phyloP scores from a whole-genome alignment of 345 rosid species.

The Hibiscus trionum region DNA sequence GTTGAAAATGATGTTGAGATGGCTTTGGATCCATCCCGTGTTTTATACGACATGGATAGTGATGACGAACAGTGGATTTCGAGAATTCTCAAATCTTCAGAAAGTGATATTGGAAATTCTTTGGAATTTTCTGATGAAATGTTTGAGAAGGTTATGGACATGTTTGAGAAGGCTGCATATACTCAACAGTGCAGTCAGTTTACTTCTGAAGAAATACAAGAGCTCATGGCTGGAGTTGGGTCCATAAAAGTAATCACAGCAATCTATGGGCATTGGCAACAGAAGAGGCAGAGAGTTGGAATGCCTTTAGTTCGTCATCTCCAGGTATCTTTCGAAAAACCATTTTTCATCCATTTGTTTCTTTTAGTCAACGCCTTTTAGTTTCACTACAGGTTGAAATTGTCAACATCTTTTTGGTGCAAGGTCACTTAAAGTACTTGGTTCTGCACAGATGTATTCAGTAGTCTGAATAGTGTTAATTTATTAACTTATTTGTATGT shows the following conservation, averaged over 20 bases:
- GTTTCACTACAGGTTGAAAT: neutral
- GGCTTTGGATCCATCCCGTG: conserved; percentile 72
- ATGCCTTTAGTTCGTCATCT: conserved; percentile 90
- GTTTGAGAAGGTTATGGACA: conserved; percentile 78
- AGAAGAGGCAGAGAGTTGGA: conserved; percentile 71
- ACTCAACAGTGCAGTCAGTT: conserved; percentile 61
- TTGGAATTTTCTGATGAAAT: conserved; percentile 42
- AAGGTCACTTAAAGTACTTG: neutral
- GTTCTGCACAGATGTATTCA: neutral
- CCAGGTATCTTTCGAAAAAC: conserved; percentile 50
- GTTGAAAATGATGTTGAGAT: conserved; percentile 83
- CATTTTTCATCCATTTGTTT: neutral
- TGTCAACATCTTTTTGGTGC: neutral
- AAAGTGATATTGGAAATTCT: conserved; percentile 27
- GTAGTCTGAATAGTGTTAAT: neutral
- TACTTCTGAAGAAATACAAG: conserved; percentile 55
- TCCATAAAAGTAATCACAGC: conserved; percentile 37
- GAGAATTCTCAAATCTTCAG: conserved; percentile 33
- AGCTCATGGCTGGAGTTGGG: conserved; percentile 48
- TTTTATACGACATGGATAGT: conserved; percentile 92
- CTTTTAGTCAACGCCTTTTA: neutral
- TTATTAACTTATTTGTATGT: neutral
- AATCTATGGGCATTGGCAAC: conserved; percentile 64
- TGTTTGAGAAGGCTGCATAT: conserved; percentile 83
- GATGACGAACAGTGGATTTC: conserved; percentile 77